Evolutionary conservation across 805 yeast genomes (phyloP), one percentile per base, ranked within the genome.

Genomic region (Vanderwaltozyma verrucispora): DNA sequence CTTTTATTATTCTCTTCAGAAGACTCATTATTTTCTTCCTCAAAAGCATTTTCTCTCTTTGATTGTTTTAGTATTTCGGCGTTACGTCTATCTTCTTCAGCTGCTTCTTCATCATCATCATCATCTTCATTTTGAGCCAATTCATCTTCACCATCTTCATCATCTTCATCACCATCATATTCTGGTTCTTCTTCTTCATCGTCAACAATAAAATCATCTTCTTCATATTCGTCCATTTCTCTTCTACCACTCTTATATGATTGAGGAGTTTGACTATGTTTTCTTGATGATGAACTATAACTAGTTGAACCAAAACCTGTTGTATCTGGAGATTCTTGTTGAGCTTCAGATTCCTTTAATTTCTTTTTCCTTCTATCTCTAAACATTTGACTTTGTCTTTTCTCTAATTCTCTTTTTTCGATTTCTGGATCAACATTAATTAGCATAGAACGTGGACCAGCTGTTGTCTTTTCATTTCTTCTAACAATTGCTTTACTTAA

Each of bases 321-420:
- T 18, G 64, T 53, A 28, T 62, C 64, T 9, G 67, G 60, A 34
- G 79, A 65, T 38, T 74, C 80, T 17, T 39, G 30, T 36, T 68
- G 45, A 44, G 74, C 65, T 52, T 79, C 88, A 40, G 71, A 77
- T 46, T 66, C 60, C 38, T 67, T 72, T 50, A 74, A 60, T 48
- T 70, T 71, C 41, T 73, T 71, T 59, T 76, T 80, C 50, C 81
- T 67, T 61, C 80, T 79, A 44, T 77, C 79, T 56, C 74, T 77
- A 49, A 78, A 65, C 41, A 75, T 71, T 50, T 75, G 76, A 16
- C 72, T 71, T 48, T 74, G 85, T 46, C 71, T 73, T 56, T 74
- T 80, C 54, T 81, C 89, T 31, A 80, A 69, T 49, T 70, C 69
- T 54, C 75, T 70, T 44, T 80, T 80, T 45, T 74, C 79, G 50